These are phyloP conservation scores for Rhizopogon roseolus DNA, from an alignment of 768 basidiomycete genomes.

Conservation along the genomic window DNA sequence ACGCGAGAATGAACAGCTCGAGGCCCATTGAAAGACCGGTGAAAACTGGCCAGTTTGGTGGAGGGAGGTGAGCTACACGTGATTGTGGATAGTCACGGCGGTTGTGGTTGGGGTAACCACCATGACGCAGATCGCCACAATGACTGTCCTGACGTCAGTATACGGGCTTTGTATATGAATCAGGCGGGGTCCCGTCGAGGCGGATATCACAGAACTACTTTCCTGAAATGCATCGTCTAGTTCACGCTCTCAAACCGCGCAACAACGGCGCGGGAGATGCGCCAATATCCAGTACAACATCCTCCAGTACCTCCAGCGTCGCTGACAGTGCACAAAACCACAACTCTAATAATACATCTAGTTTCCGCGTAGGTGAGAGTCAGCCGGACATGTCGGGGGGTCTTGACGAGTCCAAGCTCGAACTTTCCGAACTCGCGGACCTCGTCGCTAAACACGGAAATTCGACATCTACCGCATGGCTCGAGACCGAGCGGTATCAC, in stretches of 20 bases:
- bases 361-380: background rate
- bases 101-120: too few relatives aligned
- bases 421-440: constrained; percentile 31
- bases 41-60: too few relatives aligned
- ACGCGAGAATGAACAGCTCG: too few relatives aligned
- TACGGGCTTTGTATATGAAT: background rate
- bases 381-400: background rate
- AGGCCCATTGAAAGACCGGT: too few relatives aligned
- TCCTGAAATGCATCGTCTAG: background rate
- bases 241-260: background rate
- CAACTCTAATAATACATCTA: background rate
- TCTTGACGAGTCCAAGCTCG: constrained; percentile 3
- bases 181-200: background rate
- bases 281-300: background rate
- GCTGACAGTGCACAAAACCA: background rate
- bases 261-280: background rate
- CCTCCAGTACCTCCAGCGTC: too few relatives aligned
- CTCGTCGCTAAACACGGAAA: constrained; percentile 65
- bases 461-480: constrained; percentile 66
- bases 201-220: background rate
- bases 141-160: too few relatives aligned
- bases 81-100: too few relatives aligned
- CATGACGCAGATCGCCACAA: too few relatives aligned
- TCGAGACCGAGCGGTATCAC: constrained; percentile 52
- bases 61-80: too few relatives aligned